Conservation (phyloP, 352 stramenopile genomes). For the Phytophthora nicotianae region DNA sequence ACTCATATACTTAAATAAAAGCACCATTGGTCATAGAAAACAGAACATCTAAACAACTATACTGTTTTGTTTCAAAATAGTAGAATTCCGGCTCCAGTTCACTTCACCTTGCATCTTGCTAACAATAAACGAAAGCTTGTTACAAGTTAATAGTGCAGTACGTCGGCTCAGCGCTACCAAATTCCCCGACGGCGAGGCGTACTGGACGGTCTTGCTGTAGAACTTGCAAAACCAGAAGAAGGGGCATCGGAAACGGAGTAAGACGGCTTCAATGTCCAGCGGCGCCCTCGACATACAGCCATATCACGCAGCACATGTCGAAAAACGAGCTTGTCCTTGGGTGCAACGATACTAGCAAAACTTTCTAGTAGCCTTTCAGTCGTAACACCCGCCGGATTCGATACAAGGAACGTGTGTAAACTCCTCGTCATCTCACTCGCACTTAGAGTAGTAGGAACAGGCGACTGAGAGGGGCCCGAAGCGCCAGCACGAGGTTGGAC, state of each 20-base stretch:
- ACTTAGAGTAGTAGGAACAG: slow-evolving; percentile 25
- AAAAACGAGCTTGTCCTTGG: slow-evolving; percentile 91
- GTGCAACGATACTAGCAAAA: slow-evolving; percentile 84
- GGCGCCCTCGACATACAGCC: slow-evolving; percentile 65
- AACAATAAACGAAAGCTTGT: too few species aligned
- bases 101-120: too few species aligned
- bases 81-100: too few species aligned
- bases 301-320: slow-evolving; percentile 86
- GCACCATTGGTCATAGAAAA: too few species aligned
- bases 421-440: slow-evolving; percentile 68
- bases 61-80: too few species aligned
- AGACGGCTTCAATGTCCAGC: slow-evolving; percentile 78
- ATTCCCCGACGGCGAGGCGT: slow-evolving; percentile 1
- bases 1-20: too few species aligned
- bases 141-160: neutral
- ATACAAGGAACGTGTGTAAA: slow-evolving; percentile 84
- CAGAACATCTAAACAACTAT: too few species aligned
- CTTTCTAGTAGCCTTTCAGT: slow-evolving; percentile 90
- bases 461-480: slow-evolving; percentile 8
- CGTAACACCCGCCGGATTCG: slow-evolving; percentile 62
- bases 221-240: neutral
- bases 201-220: neutral
- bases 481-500: neutral
- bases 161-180: neutral
- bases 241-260: slow-evolving; percentile 33